Base-by-base conservation (phyloP, 2,329 filamentous ascomycete species). In the Fusarium goolgardi region DNA sequence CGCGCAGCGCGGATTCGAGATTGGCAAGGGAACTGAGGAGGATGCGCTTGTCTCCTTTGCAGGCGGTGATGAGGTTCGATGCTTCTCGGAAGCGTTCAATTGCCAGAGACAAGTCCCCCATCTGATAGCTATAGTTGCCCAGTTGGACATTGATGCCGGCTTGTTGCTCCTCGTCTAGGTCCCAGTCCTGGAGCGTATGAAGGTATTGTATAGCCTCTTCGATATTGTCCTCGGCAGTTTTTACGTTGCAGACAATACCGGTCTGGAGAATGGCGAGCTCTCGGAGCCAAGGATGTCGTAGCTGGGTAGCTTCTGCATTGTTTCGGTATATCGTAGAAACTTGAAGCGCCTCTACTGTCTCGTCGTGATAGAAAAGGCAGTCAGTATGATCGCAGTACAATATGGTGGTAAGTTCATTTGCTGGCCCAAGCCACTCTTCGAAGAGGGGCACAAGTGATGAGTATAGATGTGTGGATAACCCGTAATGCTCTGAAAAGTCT, bases 301-400 rank as follows among this genome's bases (percentile, higher is more conserved):
- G 46, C 1, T 76, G 73, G 0, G 77, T 75, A 9, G 70, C 70
- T 39, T 78, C 75, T n/a, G 71, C 75, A 15, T 69, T 73, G 25
- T 65, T 57, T 12, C 72, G 71, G 47, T 78, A 76, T n/a, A 56
- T 49, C 16, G 67, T 73, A 21, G 75, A 74, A n/a, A 75, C 62
- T n/a, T 65, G 55, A 29, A 77, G 71, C 20, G 76, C 72, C 20
- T 77, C 75, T 27, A 68, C 60, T 6, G 74, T 55, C 27, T 71
- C 67, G 20, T 68, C 64, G 27, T 73, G 64, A n/a, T 67, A 71
- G 32, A 75, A 72, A 3, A 78, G 62, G 20, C 75, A 78, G 63
- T 78, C 77, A 52, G 78, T 72, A 51, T 78, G 76, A 40, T 78
- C 77, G 50, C 75, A 75, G 60, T 78, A 78, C 21, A 78, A 59